phyloP scores from a whole-genome alignment of 1,284 basidiomycete species.

The Heterobasidion irregulare region DNA sequence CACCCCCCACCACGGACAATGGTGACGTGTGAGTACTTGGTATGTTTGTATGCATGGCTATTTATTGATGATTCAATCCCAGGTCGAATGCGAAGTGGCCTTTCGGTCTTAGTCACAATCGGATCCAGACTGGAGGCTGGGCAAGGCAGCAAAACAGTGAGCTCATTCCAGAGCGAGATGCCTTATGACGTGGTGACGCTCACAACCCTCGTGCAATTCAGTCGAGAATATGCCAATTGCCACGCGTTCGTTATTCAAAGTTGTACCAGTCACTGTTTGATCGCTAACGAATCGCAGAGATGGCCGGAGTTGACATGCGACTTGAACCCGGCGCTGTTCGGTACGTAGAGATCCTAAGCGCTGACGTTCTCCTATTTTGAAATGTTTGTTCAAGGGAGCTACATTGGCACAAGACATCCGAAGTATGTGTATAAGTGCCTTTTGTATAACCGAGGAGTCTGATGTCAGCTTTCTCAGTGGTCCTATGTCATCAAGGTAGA shows the following conservation, averaged over 20 bases:
- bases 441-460: slow-evolving; percentile 4
- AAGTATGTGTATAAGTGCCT: slow-evolving; percentile 30
- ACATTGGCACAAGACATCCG: slow-evolving; percentile 66
- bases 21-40: slow-evolving; percentile 43
- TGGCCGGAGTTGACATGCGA: slow-evolving; percentile 68
- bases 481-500: slow-evolving; percentile 53
- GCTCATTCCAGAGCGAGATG: slow-evolving; percentile 7
- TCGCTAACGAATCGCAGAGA: slow-evolving; percentile 22
- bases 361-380: not conserved
- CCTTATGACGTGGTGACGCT: too few species aligned
- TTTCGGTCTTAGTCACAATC: slow-evolving; percentile 60
- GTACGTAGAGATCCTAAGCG: slow-evolving; percentile 22
- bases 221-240: slow-evolving; percentile 55
- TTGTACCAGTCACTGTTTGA: too few species aligned
- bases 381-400: slow-evolving; percentile 39
- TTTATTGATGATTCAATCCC: slow-evolving; percentile 4
- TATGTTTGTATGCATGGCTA: not conserved
- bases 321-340: slow-evolving; percentile 56
- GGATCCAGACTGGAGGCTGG: slow-evolving; percentile 67
- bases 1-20: slow-evolving; percentile 59
- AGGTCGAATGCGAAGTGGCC: slow-evolving; percentile 66
- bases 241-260: slow-evolving; percentile 26
- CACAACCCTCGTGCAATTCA: slow-evolving; percentile 12
- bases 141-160: slow-evolving; percentile 59
- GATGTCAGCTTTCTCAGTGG: slow-evolving; percentile 34